A percentile compares a stretch with the other conserved stretches of the same genome.
These are phyloP conservation scores for Hirsutella thompsonii DNA, from an alignment of 2,329 filamentous ascomycete genomes.

Conservation along the genomic window DNA sequence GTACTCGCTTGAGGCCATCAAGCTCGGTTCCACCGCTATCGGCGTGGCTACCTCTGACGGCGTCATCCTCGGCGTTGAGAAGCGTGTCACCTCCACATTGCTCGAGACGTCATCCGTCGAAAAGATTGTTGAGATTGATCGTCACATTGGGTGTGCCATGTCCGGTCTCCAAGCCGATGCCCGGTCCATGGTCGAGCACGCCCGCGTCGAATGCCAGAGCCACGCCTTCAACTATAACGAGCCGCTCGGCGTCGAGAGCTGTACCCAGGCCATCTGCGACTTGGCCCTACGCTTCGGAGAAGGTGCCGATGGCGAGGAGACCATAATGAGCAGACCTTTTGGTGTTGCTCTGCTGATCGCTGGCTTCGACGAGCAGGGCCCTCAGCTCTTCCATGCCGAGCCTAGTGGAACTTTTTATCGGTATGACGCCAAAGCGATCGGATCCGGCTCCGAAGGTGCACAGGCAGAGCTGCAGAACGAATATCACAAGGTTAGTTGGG, in stretches of 20 bases:
- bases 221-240: slow-evolving; percentile 98
- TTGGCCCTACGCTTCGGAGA: slow-evolving; percentile 92
- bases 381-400: slow-evolving; percentile 94
- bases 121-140: slow-evolving; percentile 99
- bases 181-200: slow-evolving; percentile 95
- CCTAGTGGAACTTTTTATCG: slow-evolving; percentile 97
- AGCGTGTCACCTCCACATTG: slow-evolving; percentile 94
- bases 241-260: slow-evolving; percentile 87
- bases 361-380: slow-evolving; percentile 93
- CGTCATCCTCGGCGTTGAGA: slow-evolving; percentile 94
- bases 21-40: slow-evolving; percentile 96
- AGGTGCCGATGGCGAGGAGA: slow-evolving; percentile 94
- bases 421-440: slow-evolving; percentile 98
- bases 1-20: slow-evolving; percentile 99
- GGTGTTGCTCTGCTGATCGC: slow-evolving; percentile 94
- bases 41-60: slow-evolving; percentile 92
- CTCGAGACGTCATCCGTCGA: slow-evolving; percentile 97
- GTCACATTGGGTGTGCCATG: slow-evolving; percentile 98
- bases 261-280: slow-evolving; percentile 97
- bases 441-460: slow-evolving; percentile 90
- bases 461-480: slow-evolving; percentile 98
- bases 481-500: slow-evolving; percentile 71
- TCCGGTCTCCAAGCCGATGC: slow-evolving; percentile 94
- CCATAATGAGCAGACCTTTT: slow-evolving; percentile 95
- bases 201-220: slow-evolving; percentile 92